Conservation (phyloP, 2,329 filamentous ascomycete genomes). For the Paecilomyces niveus region DNA sequence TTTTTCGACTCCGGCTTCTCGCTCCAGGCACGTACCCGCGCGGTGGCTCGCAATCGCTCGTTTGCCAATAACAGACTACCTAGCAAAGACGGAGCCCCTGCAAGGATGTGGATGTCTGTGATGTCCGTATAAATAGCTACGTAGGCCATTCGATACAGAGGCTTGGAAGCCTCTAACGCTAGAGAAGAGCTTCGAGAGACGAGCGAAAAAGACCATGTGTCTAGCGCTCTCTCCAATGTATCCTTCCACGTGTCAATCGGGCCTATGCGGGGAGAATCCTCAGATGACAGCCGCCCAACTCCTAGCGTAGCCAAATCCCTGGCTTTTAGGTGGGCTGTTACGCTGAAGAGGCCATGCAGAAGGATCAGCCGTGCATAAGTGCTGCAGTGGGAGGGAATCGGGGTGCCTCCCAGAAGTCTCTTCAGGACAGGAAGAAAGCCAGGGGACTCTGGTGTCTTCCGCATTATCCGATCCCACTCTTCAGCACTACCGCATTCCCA, state of each 20-base stretch:
- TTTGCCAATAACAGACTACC: slow-evolving; percentile 11
- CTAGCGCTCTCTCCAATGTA: slow-evolving; percentile 17
- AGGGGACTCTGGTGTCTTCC: slow-evolving; percentile 11
- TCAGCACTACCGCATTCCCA: slow-evolving; percentile 15
- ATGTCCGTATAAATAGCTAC: slow-evolving; percentile 19
- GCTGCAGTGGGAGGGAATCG: slow-evolving; percentile 15
- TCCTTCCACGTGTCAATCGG: slow-evolving; percentile 18
- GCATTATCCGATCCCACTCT: slow-evolving; percentile 14
- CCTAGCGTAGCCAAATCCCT: slow-evolving; percentile 13
- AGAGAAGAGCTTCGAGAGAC: slow-evolving; percentile 17
- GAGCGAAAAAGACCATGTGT: slow-evolving; percentile 21
- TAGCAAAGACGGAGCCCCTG: slow-evolving; percentile 16
- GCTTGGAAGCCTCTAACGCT: slow-evolving; percentile 14
- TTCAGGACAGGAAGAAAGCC: slow-evolving; percentile 18
- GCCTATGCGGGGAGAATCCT: slow-evolving; percentile 4
- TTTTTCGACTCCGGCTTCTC: slow-evolving; percentile 12
- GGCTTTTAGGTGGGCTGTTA: slow-evolving; percentile 17
- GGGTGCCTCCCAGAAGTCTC: slow-evolving; percentile 12
- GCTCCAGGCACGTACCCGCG: slow-evolving; percentile 15
- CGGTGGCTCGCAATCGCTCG: slow-evolving; percentile 11
- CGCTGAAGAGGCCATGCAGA: slow-evolving; percentile 19
- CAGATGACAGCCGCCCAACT: slow-evolving; percentile 9
- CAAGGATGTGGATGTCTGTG: slow-evolving; percentile 20
- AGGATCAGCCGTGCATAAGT: slow-evolving; percentile 17
- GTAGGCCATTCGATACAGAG: slow-evolving; percentile 19